Evolutionary conservation across 352 stramenopile species (phyloP), one percentile per base, ranked within the genome.

Genomic region (Aphanomyces cochlioides): DNA sequence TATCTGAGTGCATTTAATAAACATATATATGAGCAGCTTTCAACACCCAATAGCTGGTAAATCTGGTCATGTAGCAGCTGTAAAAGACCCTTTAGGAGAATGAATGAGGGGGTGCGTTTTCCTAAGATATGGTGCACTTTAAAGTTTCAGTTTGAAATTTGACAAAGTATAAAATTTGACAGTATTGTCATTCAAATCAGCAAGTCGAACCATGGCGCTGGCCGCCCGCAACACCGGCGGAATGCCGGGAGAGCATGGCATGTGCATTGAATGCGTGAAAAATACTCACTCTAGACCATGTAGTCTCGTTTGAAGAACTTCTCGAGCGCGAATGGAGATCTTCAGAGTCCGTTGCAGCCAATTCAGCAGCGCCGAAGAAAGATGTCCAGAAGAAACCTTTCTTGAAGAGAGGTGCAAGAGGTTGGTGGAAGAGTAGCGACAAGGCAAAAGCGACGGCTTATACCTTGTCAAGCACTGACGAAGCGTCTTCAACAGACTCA

Each of bases 361-460:
- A 34, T 10, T 6, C 12, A 28, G 28, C 28, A 28, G 28, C 28
- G 28, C 28, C 28, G 19, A 38, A 17, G 40, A 10, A 17, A 70
- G 5, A 50, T 70, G 48, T 7, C 38, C n/a, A 28, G 28, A 88
- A 83, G 73, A 87, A 85, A 47, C 69, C 84, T 47, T 95, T 91
- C 61, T 71, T 95, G 5, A 87, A 83, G 56, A 90, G 79, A 81
- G 84, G 85, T 34, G 74, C 85, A 21, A 82, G 87, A n/a, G 87
- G 87, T 0, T 95, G 87, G 87, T 95, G 87, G 87, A 95, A 63
- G 39, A 37, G 61, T 15, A 70, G 53, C 39, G 40, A 15, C 8
- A 54, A 41, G n/a, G 64, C 64, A 8, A 61, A 54, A 36, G 21
- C 36, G 39, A 61, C 45, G 19, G n/a, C 64, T 4, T 70, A 70